These are phyloP conservation scores for Xylaria intraflava DNA, from an alignment of 495 filamentous ascomycete genomes.

Conservation along the genomic window DNA sequence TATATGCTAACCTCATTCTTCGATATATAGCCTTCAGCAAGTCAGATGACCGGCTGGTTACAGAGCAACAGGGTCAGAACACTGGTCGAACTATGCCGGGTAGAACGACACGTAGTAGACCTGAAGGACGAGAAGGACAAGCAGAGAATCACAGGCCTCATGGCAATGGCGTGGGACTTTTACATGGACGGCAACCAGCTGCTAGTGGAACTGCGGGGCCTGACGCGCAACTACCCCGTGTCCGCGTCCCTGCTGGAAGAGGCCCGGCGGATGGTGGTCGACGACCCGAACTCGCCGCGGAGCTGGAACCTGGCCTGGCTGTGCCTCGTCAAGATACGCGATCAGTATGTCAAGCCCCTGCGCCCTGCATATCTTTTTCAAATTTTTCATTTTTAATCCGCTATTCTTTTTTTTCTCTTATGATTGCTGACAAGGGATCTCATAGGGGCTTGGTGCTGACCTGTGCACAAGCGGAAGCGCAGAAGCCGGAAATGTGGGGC, in stretches of 20 bases:
- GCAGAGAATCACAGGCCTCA: constrained; percentile 48
- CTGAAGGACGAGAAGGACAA: constrained; percentile 51
- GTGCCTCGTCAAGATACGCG: constrained; percentile 59
- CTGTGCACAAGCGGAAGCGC: constrained; percentile 54
- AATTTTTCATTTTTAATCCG: neutral
- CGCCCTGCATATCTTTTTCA: too few relatives aligned
- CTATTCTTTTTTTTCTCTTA: neutral
- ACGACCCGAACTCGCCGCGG: constrained; percentile 56
- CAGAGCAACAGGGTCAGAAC: constrained; percentile 64
- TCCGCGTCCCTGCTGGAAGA: constrained; percentile 61
- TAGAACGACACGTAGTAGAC: constrained; percentile 57
- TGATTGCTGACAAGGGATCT: neutral
- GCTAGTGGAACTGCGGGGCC: constrained; percentile 60
- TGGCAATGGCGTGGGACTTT: constrained; percentile 67
- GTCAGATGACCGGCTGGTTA: constrained; percentile 36
- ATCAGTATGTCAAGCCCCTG: constrained; percentile 46
- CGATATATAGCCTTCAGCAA: constrained; percentile 7
- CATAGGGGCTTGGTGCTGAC: constrained; percentile 51
- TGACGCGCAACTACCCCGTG: constrained; percentile 68
- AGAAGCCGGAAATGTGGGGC: constrained; percentile 69
- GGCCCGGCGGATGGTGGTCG: constrained; percentile 58
- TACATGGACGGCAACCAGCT: constrained; percentile 70
- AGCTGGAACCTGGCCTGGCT: constrained; percentile 79
- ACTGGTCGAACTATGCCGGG: constrained; percentile 64
- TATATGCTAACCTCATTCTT: neutral